Percentiles rank a stretch among this genome's conserved stretches.
Conservation (phyloP, 768 basidiomycete species). For the Candolleomyces eurysporus region DNA sequence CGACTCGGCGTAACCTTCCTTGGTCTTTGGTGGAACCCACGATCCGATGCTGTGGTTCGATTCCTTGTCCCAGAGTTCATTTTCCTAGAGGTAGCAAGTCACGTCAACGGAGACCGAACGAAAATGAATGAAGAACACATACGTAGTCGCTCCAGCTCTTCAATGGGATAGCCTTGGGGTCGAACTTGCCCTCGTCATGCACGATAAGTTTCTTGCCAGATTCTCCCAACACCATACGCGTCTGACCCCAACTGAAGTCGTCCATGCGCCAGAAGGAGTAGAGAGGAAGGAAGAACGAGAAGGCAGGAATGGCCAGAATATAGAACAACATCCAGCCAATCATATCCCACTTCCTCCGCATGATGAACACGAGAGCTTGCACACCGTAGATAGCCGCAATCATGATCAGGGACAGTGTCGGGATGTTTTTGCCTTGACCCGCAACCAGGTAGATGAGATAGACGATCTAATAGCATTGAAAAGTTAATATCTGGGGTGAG, state of each 20-base stretch:
- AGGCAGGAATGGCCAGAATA: constrained; percentile 89
- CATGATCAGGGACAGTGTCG: constrained; percentile 84
- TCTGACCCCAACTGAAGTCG: constrained; percentile 95
- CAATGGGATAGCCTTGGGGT: constrained; percentile 87
- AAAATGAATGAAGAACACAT: constrained; percentile 24
- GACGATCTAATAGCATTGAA: constrained; percentile 55
- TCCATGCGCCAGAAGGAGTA: constrained; percentile 99
- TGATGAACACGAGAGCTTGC: constrained; percentile 87
- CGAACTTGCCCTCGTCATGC: constrained; percentile 98
- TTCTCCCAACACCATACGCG: constrained; percentile 91
- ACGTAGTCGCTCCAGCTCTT: constrained; percentile 98
- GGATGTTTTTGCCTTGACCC: constrained; percentile 64
- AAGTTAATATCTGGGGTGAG: neutral
- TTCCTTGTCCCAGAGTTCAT: constrained; percentile 97
- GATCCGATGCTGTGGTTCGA: constrained; percentile 94
- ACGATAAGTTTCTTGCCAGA: constrained; percentile 94
- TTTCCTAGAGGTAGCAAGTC: constrained; percentile 53
- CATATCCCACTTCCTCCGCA: constrained; percentile 98
- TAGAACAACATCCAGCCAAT: constrained; percentile 98
- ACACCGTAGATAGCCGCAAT: constrained; percentile 93
- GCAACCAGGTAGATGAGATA: constrained; percentile 84
- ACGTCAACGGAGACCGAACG: neutral
- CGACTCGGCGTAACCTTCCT: constrained; percentile 65
- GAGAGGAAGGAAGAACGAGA: constrained; percentile 89
- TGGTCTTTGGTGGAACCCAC: constrained; percentile 78